Percentiles rank a stretch among this genome's conserved stretches.
phyloP scores from a whole-genome alignment of 108 stramenopile species.

The Epithemia pelagica region DNA sequence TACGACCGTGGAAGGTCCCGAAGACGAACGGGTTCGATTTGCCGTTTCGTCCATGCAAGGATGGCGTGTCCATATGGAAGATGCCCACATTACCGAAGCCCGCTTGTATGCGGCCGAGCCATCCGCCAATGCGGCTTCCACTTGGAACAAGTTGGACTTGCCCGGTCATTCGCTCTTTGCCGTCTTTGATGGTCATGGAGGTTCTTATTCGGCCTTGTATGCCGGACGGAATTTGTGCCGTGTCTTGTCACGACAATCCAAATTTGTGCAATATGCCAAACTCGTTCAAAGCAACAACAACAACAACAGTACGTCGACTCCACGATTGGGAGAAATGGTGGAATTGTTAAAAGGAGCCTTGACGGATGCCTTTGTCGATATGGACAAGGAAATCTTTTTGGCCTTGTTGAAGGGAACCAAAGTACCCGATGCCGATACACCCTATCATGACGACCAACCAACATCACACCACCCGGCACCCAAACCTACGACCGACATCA shows the following conservation, averaged over 20 bases:
- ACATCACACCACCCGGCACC: constrained; percentile 21
- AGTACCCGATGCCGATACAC: constrained; percentile 1
- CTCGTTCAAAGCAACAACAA: constrained; percentile 28
- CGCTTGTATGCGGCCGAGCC: constrained; percentile 13
- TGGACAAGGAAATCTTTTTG: constrained; percentile 61
- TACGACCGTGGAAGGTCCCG: constrained; percentile 18
- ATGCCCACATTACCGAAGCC: constrained; percentile 32
- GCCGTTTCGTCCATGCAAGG: constrained; percentile 78
- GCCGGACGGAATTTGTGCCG: constrained; percentile 49
- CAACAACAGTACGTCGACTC: not conserved
- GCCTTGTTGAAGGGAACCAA: constrained; percentile 22
- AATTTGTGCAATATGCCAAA: constrained; percentile 48
- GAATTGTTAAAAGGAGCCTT: constrained; percentile 40
- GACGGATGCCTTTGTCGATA: constrained; percentile 49
- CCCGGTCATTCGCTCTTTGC: constrained; percentile 67
- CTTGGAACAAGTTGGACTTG: not conserved
- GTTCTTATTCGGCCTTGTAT: constrained; percentile 69
- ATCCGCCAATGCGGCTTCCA: not conserved
- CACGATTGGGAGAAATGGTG: not conserved
- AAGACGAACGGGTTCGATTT: constrained; percentile 16
- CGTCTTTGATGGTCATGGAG: constrained; percentile 90
- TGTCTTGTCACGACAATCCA: constrained; percentile 39
- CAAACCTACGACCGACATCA: not conserved
- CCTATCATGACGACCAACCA: constrained; percentile 18
- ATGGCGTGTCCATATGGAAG: constrained; percentile 81